These are phyloP conservation scores for Oldenlandia corymbosa DNA, from an alignment of 257 asterid genomes.

Conservation along the genomic window DNA sequence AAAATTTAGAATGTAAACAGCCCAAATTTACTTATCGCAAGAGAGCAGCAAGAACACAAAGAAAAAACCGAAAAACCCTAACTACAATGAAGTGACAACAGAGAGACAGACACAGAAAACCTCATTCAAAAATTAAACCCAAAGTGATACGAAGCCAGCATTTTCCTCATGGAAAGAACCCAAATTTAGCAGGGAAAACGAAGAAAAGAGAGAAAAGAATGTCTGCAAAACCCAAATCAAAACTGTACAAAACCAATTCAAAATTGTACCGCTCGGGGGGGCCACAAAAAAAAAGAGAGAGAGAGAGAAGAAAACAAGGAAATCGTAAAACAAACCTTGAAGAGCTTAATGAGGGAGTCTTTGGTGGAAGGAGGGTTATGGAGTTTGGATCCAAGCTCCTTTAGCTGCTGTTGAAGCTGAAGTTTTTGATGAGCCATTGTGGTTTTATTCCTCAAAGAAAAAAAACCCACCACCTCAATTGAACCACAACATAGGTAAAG, in stretches of 20 bases:
- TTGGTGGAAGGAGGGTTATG: slow-evolving; percentile 58
- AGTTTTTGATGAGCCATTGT: slow-evolving; percentile 37
- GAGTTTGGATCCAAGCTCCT: slow-evolving; percentile 46
- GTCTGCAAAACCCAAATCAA: neutral
- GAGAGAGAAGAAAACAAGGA: slow-evolving; percentile 10
- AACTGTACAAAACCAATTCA: neutral
- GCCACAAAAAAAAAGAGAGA: neutral
- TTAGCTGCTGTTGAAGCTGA: slow-evolving; percentile 62
- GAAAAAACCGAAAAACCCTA: slow-evolving; percentile 41
- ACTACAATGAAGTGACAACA: slow-evolving; percentile 16
- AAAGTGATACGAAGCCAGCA: too few species aligned
- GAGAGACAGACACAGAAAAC: neutral
- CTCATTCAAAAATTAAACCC: too few species aligned
- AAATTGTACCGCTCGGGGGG: neutral
- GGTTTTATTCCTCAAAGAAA: too few species aligned
- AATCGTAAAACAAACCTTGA: slow-evolving; percentile 51
- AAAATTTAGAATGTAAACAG: too few species aligned
- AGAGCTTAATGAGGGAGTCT: slow-evolving; percentile 68
- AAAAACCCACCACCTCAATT: neutral
- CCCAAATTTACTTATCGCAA: too few species aligned
- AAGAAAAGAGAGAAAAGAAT: neutral
- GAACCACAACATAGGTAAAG: neutral
- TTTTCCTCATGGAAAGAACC: too few species aligned
- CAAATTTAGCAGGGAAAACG: too few species aligned
- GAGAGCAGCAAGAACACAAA: too few species aligned